phyloP scores from a whole-genome alignment of 2,329 filamentous ascomycete species.

The Elsinoe fawcettii region DNA sequence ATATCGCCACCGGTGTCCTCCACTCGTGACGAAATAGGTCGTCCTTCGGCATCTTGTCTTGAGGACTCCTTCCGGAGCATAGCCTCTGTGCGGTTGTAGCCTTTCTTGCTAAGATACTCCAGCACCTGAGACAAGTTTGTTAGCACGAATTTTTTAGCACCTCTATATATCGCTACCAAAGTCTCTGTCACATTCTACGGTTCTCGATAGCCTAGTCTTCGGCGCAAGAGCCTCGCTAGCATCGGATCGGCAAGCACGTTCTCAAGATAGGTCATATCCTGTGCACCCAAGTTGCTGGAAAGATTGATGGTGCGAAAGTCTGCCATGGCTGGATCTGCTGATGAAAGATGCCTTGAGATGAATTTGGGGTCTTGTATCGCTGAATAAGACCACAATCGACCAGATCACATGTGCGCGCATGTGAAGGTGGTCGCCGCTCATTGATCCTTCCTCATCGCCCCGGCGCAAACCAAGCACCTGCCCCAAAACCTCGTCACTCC shows the following conservation, averaged over 20 bases:
- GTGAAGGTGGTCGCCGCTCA: background rate
- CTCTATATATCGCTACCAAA: background rate
- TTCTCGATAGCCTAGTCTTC: too few relatives aligned
- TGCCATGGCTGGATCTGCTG: background rate
- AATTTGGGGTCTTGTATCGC: background rate
- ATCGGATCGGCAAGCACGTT: too few relatives aligned
- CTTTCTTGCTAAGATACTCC: slow-evolving; percentile 92
- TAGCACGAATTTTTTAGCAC: background rate
- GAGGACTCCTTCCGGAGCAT: slow-evolving; percentile 86
- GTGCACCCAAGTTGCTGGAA: too few relatives aligned
- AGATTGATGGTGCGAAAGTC: too few relatives aligned
- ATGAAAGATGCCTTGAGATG: background rate
- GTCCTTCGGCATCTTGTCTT: slow-evolving; percentile 71
- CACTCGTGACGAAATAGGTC: slow-evolving; percentile 57
- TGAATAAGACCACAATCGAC: background rate
- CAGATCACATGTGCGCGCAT: background rate
- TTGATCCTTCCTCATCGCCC: background rate
- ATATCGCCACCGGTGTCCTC: slow-evolving; percentile 67
- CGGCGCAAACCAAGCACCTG: background rate
- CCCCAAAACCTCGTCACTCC: too few relatives aligned
- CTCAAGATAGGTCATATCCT: too few relatives aligned
- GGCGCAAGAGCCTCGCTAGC: too few relatives aligned
- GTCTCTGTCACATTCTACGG: background rate
- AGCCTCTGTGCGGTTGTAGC: slow-evolving; percentile 85
- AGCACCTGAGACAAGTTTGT: slow-evolving; percentile 54